These are phyloP conservation scores for Aspergillus tamarii DNA, from an alignment of 2,329 filamentous ascomycete species.

Conservation along the genomic window DNA sequence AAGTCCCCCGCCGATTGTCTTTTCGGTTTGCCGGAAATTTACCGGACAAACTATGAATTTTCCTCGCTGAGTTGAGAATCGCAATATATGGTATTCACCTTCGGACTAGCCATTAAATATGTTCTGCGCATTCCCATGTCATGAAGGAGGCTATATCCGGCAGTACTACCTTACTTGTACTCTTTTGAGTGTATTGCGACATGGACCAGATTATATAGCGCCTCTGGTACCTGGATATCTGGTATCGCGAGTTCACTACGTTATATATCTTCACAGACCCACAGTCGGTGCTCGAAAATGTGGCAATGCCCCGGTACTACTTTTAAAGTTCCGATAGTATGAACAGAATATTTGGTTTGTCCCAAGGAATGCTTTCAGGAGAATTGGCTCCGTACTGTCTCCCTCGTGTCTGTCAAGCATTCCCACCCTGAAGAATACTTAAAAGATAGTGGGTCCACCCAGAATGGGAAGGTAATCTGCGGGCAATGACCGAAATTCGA, in stretches of 20 bases:
- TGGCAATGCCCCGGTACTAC: not conserved
- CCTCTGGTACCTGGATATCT: not conserved
- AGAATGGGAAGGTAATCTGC: slow-evolving; percentile 2
- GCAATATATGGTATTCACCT: not conserved
- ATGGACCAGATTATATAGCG: not conserved
- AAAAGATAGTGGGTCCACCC: not conserved
- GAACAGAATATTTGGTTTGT: not conserved
- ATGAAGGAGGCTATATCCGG: not conserved
- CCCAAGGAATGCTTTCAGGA: not conserved
- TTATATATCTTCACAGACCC: not conserved
- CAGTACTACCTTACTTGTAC: not conserved
- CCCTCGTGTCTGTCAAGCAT: not conserved
- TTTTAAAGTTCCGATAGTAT: not conserved
- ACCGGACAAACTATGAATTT: not conserved
- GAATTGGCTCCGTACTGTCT: not conserved
- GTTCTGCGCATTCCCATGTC: not conserved
- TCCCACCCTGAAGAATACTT: not conserved
- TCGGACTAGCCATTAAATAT: not conserved
- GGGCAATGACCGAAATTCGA: not conserved
- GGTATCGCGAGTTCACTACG: not conserved
- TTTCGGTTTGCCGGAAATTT: not conserved
- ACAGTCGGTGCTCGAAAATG: not conserved
- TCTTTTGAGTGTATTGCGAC: not conserved
- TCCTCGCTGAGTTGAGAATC: not conserved
- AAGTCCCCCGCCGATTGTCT: not conserved